Percentiles rank a stretch among this genome's conserved stretches.
Conservation (phyloP, 73 alveolate species). For the Paramecium sonneborni region DNA sequence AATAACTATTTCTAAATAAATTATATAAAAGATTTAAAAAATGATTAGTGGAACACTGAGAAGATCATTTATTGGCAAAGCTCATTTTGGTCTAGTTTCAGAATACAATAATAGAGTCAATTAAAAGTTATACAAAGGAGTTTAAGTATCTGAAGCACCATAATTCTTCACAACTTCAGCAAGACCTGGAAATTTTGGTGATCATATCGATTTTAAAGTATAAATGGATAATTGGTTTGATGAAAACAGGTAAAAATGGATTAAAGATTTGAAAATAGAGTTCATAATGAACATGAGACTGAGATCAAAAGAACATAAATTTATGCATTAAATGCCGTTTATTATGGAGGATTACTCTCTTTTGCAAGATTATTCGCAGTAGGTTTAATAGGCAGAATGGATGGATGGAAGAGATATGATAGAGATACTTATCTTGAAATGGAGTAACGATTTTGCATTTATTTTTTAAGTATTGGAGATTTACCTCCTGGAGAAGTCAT, state of each 20-base stretch:
- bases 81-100: conserved; percentile 77
- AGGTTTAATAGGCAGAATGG: conserved; percentile 64
- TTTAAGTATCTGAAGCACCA: conserved; percentile 80
- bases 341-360: conserved; percentile 65
- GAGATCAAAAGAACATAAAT: conserved; percentile 91
- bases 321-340: conserved; percentile 78
- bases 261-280: conserved; percentile 55
- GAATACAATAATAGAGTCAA: conserved; percentile 86
- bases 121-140: conserved; percentile 80
- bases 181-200: conserved; percentile 92
- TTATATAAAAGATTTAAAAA: neutral
- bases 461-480: conserved; percentile 71
- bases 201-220: conserved; percentile 86
- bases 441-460: conserved; percentile 48
- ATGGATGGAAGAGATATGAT: conserved; percentile 83
- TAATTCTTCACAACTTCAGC: conserved; percentile 89
- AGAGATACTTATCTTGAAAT: conserved; percentile 91
- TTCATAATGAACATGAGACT: conserved; percentile 90
- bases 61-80: conserved; percentile 7
- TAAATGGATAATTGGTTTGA: conserved; percentile 94
- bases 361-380: conserved; percentile 68
- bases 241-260: conserved; percentile 76
- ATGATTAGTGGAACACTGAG: neutral
- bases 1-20: neutral
- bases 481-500: conserved; percentile 97